These are phyloP conservation scores for Infundibulicybe gibba DNA, from an alignment of 768 basidiomycete genomes.

Conservation along the genomic window DNA sequence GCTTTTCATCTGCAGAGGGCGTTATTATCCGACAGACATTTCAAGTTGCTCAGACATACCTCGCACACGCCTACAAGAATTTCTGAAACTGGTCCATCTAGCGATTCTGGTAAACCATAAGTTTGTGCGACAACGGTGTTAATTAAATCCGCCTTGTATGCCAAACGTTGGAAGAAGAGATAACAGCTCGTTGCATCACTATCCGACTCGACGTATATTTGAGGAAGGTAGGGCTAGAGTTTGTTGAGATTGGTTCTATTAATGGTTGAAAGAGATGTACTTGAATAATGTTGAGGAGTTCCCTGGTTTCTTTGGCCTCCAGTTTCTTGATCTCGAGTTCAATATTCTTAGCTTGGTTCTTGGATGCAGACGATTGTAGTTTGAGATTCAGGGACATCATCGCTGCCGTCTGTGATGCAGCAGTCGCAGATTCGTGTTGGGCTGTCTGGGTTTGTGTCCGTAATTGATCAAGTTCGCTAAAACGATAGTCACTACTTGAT, in stretches of 20 bases:
- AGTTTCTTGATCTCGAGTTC: slow-evolving; percentile 86
- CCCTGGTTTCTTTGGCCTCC: slow-evolving; percentile 79
- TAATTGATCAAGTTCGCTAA: slow-evolving; percentile 83
- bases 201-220: slow-evolving; percentile 86
- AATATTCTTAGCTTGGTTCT: slow-evolving; percentile 86
- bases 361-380: slow-evolving; percentile 85
- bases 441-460: slow-evolving; percentile 84
- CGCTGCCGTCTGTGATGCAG: slow-evolving; percentile 85
- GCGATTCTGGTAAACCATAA: slow-evolving; percentile 80
- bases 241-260: neutral
- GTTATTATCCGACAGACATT: slow-evolving; percentile 1
- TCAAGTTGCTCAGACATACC: slow-evolving; percentile 31
- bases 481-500: slow-evolving; percentile 1
- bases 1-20: slow-evolving; percentile 64
- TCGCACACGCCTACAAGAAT: slow-evolving; percentile 93
- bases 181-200: slow-evolving; percentile 86
- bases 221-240: slow-evolving; percentile 82
- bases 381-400: slow-evolving; percentile 95
- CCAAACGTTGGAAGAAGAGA: slow-evolving; percentile 89
- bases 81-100: slow-evolving; percentile 81
- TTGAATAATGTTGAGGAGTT: slow-evolving; percentile 81
- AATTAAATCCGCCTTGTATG: slow-evolving; percentile 84
- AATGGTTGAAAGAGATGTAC: slow-evolving; percentile 29
- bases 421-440: slow-evolving; percentile 77
- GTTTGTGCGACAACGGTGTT: slow-evolving; percentile 77